A percentile compares a stretch with the other conserved stretches of the same genome.
Conservation (phyloP, 306 rosid species). For the Cucumis cinereus region DNA sequence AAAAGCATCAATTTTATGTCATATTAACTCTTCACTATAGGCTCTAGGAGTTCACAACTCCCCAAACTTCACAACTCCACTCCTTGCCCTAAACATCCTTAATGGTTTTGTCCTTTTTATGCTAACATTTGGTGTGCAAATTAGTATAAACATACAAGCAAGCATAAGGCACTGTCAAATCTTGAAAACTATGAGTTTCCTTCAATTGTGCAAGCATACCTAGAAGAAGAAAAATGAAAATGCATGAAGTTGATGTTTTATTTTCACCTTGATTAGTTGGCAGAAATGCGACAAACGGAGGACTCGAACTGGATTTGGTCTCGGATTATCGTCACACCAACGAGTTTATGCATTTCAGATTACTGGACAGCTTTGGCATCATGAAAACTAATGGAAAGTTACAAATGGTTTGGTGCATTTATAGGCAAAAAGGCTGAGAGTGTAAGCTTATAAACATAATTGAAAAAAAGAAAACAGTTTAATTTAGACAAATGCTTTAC, state of each 20-base stretch:
- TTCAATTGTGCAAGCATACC: not conserved
- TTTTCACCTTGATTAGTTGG: conserved; percentile 39
- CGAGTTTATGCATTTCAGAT: conserved; percentile 53
- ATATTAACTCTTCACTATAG: too few relatives aligned
- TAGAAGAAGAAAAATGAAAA: not conserved
- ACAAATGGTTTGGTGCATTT: not conserved
- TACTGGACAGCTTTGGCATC: conserved; percentile 59
- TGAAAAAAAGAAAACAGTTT: not conserved
- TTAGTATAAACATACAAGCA: not conserved
- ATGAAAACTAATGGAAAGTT: conserved; percentile 10
- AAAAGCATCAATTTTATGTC: too few relatives aligned
- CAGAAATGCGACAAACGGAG: conserved; percentile 47
- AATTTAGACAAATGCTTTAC: not conserved
- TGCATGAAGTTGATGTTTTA: not conserved
- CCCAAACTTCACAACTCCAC: too few relatives aligned
- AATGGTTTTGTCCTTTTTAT: not conserved
- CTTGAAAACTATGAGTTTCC: not conserved
- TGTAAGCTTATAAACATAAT: not conserved
- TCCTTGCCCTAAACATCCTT: too few relatives aligned
- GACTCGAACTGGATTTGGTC: conserved; percentile 66
- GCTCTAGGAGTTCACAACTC: too few relatives aligned
- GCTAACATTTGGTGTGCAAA: not conserved
- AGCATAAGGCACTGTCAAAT: not conserved
- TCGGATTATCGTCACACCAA: conserved; percentile 67
- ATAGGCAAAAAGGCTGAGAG: not conserved